Conservation (phyloP, 495 filamentous ascomycete species). For the Penicillium crystallinum region DNA sequence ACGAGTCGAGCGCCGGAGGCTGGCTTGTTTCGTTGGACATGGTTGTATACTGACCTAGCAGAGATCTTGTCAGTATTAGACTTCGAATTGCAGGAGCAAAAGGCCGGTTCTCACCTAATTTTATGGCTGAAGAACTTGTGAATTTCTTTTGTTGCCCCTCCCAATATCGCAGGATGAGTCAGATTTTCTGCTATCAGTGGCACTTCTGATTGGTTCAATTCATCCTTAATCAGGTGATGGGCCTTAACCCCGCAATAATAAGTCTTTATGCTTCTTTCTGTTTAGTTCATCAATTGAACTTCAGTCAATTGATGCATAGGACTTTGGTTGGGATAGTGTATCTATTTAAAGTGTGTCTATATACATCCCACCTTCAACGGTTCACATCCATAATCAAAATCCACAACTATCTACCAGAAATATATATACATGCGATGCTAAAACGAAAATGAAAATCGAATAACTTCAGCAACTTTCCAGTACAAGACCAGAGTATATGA, state of each 20-base stretch:
- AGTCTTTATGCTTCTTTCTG: neutral
- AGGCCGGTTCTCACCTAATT: constrained; percentile 1
- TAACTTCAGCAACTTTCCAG: too few species aligned
- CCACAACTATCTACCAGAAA: too few species aligned
- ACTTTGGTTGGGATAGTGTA: too few species aligned
- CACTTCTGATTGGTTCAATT: constrained; percentile 7
- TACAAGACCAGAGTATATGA: too few species aligned
- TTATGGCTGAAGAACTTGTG: neutral
- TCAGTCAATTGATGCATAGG: neutral
- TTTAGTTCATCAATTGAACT: neutral
- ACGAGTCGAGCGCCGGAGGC: constrained; percentile 45
- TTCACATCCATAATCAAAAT: too few species aligned
- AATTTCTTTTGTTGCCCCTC: constrained; percentile 18
- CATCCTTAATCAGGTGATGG: constrained; percentile 3
- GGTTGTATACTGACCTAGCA: neutral
- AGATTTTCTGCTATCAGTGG: constrained; percentile 14
- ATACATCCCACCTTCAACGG: too few species aligned
- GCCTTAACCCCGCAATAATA: neutral
- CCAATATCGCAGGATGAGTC: constrained; percentile 21
- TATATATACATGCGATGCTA: too few species aligned
- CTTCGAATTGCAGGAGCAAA: neutral
- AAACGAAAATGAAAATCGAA: too few species aligned
- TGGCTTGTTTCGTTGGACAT: constrained; percentile 48
- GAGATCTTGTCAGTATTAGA: neutral
- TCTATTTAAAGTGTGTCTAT: too few species aligned